Evolutionary conservation across 139 green algal genomes (phyloP).

Genomic region (Chara braunii): DNA sequence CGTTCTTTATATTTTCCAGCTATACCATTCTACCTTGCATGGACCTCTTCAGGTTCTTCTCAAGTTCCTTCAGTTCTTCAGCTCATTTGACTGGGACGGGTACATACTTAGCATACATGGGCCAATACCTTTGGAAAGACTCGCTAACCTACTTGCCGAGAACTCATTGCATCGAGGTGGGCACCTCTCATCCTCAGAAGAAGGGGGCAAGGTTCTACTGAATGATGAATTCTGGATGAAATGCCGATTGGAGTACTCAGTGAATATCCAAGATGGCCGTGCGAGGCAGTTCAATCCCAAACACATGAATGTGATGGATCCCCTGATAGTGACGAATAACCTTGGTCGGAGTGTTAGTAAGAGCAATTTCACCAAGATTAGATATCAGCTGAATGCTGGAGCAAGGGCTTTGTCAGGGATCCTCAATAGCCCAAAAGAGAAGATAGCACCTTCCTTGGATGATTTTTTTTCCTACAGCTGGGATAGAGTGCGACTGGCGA

Average conservation of each 20-base stretch:
- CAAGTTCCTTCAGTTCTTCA: slow-evolving; percentile 73
- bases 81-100: slow-evolving; percentile 64
- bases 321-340: slow-evolving; percentile 89
- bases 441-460: slow-evolving; percentile 3
- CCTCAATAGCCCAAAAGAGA: neutral
- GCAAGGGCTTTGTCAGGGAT: slow-evolving; percentile 11
- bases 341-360: slow-evolving; percentile 78
- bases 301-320: slow-evolving; percentile 87
- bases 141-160: too few species aligned
- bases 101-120: slow-evolving; percentile 74
- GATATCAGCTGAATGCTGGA: neutral
- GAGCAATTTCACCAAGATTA: slow-evolving; percentile 16
- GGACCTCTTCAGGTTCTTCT: slow-evolving; percentile 64
- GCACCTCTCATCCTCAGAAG: too few species aligned
- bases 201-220: slow-evolving; percentile 26
- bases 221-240: slow-evolving; percentile 29
- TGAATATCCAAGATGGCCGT: slow-evolving; percentile 28
- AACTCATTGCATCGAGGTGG: too few species aligned
- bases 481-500: neutral
- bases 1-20: slow-evolving; percentile 91
- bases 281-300: slow-evolving; percentile 49
- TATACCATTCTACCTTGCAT: slow-evolving; percentile 57
- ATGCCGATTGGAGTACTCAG: slow-evolving; percentile 45
- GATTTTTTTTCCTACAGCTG: slow-evolving; percentile 35
- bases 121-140: slow-evolving; percentile 52